Percentiles rank a stretch among this genome's conserved stretches.
These are phyloP conservation scores for Bidens hawaiensis DNA, from an alignment of 140 eudicot genomes.

Conservation along the genomic window DNA sequence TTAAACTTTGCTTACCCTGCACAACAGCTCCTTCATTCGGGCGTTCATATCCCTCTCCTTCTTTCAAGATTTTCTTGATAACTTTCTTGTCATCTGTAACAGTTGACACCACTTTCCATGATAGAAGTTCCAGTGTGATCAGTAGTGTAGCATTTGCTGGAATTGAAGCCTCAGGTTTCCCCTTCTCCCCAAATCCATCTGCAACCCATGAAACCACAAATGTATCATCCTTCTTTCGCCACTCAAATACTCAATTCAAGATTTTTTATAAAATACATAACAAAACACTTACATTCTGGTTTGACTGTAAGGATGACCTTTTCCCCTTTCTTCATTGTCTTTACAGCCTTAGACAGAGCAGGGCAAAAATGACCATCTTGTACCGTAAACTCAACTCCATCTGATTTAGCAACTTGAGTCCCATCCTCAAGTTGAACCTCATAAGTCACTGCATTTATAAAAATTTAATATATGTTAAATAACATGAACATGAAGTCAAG, in stretches of 20 bases:
- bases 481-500: neutral
- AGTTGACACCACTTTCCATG: conserved; percentile 74
- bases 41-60: conserved; percentile 87
- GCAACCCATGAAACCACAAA: neutral
- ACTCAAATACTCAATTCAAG: too few species aligned
- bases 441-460: conserved; percentile 50
- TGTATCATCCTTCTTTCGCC: neutral
- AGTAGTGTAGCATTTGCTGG: conserved; percentile 79
- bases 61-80: conserved; percentile 77
- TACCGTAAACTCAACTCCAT: conserved; percentile 76
- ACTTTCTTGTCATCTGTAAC: conserved; percentile 92
- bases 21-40: conserved; percentile 93
- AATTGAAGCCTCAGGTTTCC: conserved; percentile 62
- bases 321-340: conserved; percentile 98
- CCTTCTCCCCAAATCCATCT: conserved; percentile 99
- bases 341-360: conserved; percentile 79
- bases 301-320: conserved; percentile 67
- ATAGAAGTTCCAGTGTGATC: conserved; percentile 60
- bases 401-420: conserved; percentile 59
- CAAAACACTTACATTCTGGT: conserved; percentile 67
- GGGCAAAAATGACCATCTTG: conserved; percentile 89
- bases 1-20: conserved; percentile 34
- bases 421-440: conserved; percentile 84
- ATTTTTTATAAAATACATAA: neutral
- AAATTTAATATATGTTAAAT: neutral